Base-by-base conservation (phyloP, 2,329 filamentous ascomycete genomes). In the Alternaria triticina region DNA sequence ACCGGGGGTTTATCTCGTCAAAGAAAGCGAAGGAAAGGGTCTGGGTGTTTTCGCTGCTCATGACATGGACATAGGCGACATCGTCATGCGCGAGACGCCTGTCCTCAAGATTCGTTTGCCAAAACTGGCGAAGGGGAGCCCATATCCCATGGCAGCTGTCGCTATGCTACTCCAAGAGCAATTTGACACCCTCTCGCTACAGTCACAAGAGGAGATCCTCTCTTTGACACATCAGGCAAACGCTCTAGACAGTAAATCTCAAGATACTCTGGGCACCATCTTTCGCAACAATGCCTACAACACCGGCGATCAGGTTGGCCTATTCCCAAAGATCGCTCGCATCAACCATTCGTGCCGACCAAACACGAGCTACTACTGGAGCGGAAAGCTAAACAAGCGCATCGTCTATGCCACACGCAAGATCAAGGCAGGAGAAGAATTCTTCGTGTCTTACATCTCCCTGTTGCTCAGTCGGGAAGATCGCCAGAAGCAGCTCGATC, bases 41-140 rank as follows among this genome's bases (percentile, higher is more conserved):
- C 69, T 83, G 8, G 83, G 82, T 25, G 74, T 82, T 6, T 82
- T 83, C 54, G 82, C 82, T 3, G 70, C 70, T 2, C 68, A 67
- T 11, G 59, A 66, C n/a, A 78, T 84, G 13, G 72, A 77, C 13
- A 64, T 72, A 11, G 81, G 82, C 33, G 79, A 80, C 11, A 73
- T 77, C 36, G 75, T 84, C 44, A 74, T 84, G 60, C 72, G 73
- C 25, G 82, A 84, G 66, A 60, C 70, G 7, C 81, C 82, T 1
- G 68, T 81, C 20, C 69, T 84, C 9, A 73, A 67, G 3, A 74
- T 80, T 12, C 47, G 60, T 9, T 76, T 74, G 9, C 76, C 77
- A 3, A 61, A 69, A 13, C 67, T 75, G 36, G 65, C 67, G 1
- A 73, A 71, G 33, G 75, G 74, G 12, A 57, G 67, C 1, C 71